Conservation (phyloP, 2,329 filamentous ascomycete species). For the Sarocladiaceae sp. region DNA sequence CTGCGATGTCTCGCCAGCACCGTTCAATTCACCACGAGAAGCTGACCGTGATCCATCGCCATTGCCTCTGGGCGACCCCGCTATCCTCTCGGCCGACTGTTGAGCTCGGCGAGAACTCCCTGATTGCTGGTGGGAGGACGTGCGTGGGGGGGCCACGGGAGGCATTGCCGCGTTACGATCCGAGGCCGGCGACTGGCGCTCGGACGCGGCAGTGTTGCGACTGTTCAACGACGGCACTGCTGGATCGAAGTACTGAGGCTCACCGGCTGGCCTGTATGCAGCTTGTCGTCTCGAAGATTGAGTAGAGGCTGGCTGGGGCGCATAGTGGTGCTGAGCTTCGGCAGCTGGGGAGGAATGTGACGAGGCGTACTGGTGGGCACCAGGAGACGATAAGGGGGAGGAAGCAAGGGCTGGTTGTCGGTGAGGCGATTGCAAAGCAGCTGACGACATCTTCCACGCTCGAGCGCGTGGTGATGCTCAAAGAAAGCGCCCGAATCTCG, state of each 20-base stretch:
- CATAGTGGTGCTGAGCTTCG: conserved; percentile 46
- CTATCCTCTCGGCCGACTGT: conserved; percentile 37
- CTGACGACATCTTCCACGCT: conserved; percentile 39
- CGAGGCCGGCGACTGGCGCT: conserved; percentile 30
- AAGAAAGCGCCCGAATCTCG: neutral
- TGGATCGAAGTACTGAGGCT: conserved; percentile 33
- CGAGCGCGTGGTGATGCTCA: conserved; percentile 15
- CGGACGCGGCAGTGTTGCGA: neutral
- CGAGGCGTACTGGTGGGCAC: conserved; percentile 46
- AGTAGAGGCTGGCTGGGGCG: conserved; percentile 38
- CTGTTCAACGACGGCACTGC: conserved; percentile 24
- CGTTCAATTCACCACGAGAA: conserved; percentile 25
- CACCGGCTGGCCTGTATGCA: conserved; percentile 47
- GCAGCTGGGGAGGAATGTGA: conserved; percentile 44
- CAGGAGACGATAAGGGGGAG: conserved; percentile 42
- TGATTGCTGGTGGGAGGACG: conserved; percentile 60
- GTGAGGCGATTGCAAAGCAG: conserved; percentile 56
- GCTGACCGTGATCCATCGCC: conserved; percentile 29
- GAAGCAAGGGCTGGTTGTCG: conserved; percentile 44
- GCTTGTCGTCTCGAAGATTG: conserved; percentile 46
- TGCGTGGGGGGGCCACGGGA: conserved; percentile 71
- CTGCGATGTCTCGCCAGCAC: conserved; percentile 20
- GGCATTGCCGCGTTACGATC: conserved; percentile 56
- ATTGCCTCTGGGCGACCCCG: conserved; percentile 34
- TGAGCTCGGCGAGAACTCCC: conserved; percentile 38